Percentiles rank a stretch among this genome's conserved stretches.
phyloP scores from a whole-genome alignment of 805 yeast genomes.

The Metschnikowia arizonensis region DNA sequence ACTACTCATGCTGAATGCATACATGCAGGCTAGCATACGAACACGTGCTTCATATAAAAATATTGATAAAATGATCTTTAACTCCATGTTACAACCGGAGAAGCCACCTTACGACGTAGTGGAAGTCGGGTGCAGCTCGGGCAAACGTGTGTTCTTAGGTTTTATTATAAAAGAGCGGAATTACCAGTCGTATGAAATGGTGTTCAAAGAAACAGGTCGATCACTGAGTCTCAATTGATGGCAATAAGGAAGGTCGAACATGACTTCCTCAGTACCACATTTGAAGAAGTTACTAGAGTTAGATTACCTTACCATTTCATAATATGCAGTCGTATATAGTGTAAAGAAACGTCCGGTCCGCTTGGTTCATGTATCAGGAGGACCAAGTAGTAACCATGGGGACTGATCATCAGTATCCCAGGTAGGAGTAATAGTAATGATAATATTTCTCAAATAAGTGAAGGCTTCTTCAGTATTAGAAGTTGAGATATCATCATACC shows the following conservation, averaged over 20 bases:
- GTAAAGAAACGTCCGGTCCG: too few relatives aligned
- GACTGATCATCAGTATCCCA: too few relatives aligned
- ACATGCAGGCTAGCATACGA: not conserved
- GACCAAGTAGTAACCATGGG: too few relatives aligned
- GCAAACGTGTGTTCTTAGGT: not conserved
- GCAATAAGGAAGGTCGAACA: not conserved
- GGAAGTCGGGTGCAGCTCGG: not conserved
- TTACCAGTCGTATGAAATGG: not conserved
- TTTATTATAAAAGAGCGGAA: too few relatives aligned
- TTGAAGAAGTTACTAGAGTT: too few relatives aligned
- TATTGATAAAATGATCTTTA: not conserved
- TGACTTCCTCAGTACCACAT: too few relatives aligned
- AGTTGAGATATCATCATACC: too few relatives aligned
- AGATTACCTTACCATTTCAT: not conserved
- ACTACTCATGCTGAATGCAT: not conserved
- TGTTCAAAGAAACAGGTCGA: not conserved
- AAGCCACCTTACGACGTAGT: not conserved
- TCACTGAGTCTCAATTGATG: not conserved
- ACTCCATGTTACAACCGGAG: not conserved
- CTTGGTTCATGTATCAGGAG: too few relatives aligned
- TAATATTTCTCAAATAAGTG: too few relatives aligned
- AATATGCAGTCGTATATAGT: too few relatives aligned
- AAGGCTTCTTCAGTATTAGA: too few relatives aligned
- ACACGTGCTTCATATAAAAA: not conserved
- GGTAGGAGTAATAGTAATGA: too few relatives aligned